Evolutionary conservation across 345 rosid species (phyloP).

Genomic region (Sonneratia alba): DNA sequence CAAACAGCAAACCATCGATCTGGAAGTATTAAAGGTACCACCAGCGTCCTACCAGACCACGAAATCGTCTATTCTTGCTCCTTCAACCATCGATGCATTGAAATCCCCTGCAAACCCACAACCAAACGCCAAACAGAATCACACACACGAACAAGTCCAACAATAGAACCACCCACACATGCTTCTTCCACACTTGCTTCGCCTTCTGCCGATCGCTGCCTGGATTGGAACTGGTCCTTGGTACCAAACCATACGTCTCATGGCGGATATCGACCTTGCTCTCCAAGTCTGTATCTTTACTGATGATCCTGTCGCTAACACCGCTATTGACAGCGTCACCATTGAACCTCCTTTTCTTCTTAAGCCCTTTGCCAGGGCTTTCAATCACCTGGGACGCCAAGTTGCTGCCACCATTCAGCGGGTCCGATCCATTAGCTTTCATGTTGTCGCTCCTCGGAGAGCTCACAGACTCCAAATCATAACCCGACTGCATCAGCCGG

Average conservation of each 20-base stretch:
- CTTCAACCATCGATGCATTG: conserved; percentile 66
- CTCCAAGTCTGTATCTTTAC: conserved; percentile 15
- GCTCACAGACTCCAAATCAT: conserved; percentile 29
- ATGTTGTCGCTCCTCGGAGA: conserved; percentile 17
- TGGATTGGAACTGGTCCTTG: conserved; percentile 18
- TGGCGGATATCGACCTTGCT: conserved; percentile 32
- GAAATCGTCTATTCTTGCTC: not conserved
- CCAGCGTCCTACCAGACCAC: too few relatives aligned
- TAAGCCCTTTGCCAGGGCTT: conserved; percentile 38
- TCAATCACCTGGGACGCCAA: conserved; percentile 32
- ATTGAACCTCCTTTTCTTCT: conserved; percentile 58
- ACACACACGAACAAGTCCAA: conserved; percentile 69
- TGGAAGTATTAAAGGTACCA: not conserved
- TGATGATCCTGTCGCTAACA: too few relatives aligned
- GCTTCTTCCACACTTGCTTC: conserved; percentile 86
- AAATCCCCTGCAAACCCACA: conserved; percentile 86
- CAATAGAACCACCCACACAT: conserved; percentile 77
- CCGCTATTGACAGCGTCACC: too few relatives aligned
- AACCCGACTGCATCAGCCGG: conserved; percentile 35
- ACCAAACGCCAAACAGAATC: conserved; percentile 70
- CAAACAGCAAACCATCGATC: not conserved
- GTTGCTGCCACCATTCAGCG: conserved; percentile 29
- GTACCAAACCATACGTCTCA: conserved; percentile 27
- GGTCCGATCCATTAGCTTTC: conserved; percentile 35
- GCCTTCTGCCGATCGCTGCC: conserved; percentile 52